Evolutionary conservation across 768 basidiomycete genomes (phyloP).

Genomic region (Pleurotus sapidus): DNA sequence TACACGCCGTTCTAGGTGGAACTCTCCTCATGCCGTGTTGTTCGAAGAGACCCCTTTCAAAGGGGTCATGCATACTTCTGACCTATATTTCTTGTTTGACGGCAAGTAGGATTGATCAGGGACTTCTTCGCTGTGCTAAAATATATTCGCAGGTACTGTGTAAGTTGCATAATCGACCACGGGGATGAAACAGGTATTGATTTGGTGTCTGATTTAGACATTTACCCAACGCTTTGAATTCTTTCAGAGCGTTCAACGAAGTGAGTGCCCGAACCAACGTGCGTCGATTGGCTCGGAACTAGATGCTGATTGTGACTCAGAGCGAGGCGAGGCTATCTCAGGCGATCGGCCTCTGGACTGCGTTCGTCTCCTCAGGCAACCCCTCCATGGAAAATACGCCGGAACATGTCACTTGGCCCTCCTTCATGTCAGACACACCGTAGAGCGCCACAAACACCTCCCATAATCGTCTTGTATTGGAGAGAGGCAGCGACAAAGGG

Average conservation of each 20-base stretch:
- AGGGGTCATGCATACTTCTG: slow-evolving; percentile 42
- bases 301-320: slow-evolving; percentile 13
- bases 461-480: slow-evolving; percentile 22
- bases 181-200: neutral
- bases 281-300: neutral
- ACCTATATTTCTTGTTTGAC: slow-evolving; percentile 40
- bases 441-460: neutral
- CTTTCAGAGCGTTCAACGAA: slow-evolving; percentile 34
- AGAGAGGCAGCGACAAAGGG: slow-evolving; percentile 18
- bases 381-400: slow-evolving; percentile 21
- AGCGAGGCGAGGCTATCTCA: slow-evolving; percentile 33
- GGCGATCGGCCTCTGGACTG: slow-evolving; percentile 44
- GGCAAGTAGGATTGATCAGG: slow-evolving; percentile 20
- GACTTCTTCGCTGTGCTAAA: neutral
- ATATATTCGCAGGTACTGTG: slow-evolving; percentile 23
- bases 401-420: slow-evolving; percentile 22
- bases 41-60: slow-evolving; percentile 31
- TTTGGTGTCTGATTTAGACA: slow-evolving; percentile 15
- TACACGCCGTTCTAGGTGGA: slow-evolving; percentile 26
- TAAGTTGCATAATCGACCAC: neutral
- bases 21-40: slow-evolving; percentile 39
- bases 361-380: slow-evolving; percentile 29
- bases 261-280: slow-evolving; percentile 16
- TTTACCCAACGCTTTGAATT: slow-evolving; percentile 25
- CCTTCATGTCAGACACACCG: slow-evolving; percentile 12